Base-by-base conservation (phyloP, 2,329 filamentous ascomycete species). In the Dendrostoma leiphaemia region DNA sequence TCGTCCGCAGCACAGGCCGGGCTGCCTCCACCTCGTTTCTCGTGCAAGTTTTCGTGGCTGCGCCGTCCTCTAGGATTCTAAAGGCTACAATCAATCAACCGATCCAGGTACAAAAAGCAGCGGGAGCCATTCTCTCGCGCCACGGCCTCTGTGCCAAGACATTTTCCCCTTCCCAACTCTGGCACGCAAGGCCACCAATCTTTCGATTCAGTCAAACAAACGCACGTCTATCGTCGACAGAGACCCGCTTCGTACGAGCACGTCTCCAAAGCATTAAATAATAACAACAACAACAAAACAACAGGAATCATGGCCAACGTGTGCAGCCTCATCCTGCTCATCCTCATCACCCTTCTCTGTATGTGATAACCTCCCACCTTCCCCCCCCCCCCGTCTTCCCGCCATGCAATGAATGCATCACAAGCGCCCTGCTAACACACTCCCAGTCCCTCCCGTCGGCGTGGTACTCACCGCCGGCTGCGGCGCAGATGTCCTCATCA, bases 401-500 rank as follows among this genome's bases (percentile, higher is more conserved):
- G 17, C 26, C 24, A 10, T 32, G 9, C 26, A 26, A 40, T 23
- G n/a, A n/a, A n/a, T n/a, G n/a, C n/a, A n/a, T n/a, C n/a, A n/a
- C n/a, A n/a, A n/a, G n/a, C n/a, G n/a, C n/a, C n/a, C n/a, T 6
- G 19, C 26, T 34, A n/a, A 54, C 50, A 17, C 60, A 15, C 0
- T 26, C 6, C 17, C 43, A 89, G 86, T 87, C 56, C 86, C 86
- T 48, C 86, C 86, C 13, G 67, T 85, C 51, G 85, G 84, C 47
- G 84, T 86, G 41, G 85, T 77, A 65, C 70, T 80, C 46, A 79
- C 89, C 48, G 79, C 84, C 53, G 86, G 86, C 64, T 89, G 84
- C 64, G 84, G 85, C 38, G 69, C 72, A 62, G 85, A 89, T 63
- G 69, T 89, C 31, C 74, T 85, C 49, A 81, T 89, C 70, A 89